Base-by-base conservation (phyloP, 192 early-diverging fungal species). In the Backusella morwellensis region DNA sequence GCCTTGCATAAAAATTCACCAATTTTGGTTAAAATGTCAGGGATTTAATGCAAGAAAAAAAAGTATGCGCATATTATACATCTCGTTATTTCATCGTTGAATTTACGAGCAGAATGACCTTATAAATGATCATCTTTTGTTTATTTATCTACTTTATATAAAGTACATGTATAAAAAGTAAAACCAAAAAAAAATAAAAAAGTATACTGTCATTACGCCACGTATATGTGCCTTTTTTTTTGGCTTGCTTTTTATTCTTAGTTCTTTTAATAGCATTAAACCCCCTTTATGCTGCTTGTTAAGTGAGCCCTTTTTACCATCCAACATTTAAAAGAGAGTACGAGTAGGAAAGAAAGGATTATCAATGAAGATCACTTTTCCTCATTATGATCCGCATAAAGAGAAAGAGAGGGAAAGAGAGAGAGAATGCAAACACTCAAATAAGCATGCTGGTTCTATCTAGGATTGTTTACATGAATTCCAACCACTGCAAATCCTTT, bases 401-500 rank as follows among this genome's bases (percentile, higher is more conserved):
- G 19, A 50, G 0, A 44, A 7, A 54, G 19, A 19, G 6, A 19
- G 5, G 19, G 19, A 52, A 17, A 52, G 19, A 12, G 12, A 63
- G 56, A 63, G 56, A 29, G 56, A 63, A 63, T 63, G 56, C 56
- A 63, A 29, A 29, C 26, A 63, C 21, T 26, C 8, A 63, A 63
- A 23, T 63, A 63, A 29, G 21, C 26, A 29, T 63, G 56, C 11
- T 63, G 2, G 56, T 63, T 63, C 56, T 29, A 26, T 63, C 56
- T 63, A 63, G 5, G 56, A 63, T 63, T 23, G 29, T 63, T 63
- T 29, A 63, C 56, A 63, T 63, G 56, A 63, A 63, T 63, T 63
- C 56, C 56, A 63, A 14, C 14, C 7, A 63, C 56, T 29, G 23
- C 0, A 63, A 63, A 63, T 63, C 26, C 56, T 29, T 56, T 6